Conservation (phyloP, 2,329 filamentous ascomycete genomes). For the Ophiostoma ulmi region DNA sequence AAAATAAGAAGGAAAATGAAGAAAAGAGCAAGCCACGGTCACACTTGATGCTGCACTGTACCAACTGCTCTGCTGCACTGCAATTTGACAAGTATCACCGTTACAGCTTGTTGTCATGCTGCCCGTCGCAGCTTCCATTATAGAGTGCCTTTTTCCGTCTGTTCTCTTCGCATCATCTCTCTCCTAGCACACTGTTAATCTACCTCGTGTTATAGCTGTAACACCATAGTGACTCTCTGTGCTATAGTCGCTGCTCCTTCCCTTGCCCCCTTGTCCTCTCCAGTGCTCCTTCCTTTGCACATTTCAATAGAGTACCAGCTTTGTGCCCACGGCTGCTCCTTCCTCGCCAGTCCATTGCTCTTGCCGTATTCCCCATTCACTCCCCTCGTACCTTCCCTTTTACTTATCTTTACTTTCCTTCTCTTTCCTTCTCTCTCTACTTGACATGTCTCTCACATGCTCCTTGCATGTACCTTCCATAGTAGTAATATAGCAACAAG, state of each 20-base stretch:
- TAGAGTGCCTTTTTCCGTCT: not conserved
- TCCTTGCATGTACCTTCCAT: not conserved
- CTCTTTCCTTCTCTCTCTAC: not conserved
- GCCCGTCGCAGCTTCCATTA: conserved; percentile 5
- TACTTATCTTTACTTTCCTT: no score
- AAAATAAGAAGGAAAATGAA: not conserved
- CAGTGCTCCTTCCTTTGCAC: not conserved
- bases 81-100: conserved; percentile 1
- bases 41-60: not conserved
- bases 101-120: not conserved
- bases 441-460: not conserved
- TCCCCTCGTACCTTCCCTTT: not conserved
- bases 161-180: not conserved
- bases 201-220: no score
- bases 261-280: not conserved
- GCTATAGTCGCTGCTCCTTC: not conserved
- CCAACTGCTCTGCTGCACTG: not conserved
- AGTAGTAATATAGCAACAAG: not conserved
- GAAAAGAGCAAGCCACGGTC: no score
- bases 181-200: not conserved
- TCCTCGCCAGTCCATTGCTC: conserved; percentile 3
- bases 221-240: not conserved
- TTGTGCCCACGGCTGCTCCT: not conserved
- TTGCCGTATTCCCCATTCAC: not conserved
- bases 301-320: not conserved